Conservation (phyloP, 345 rosid species). For the Eucalyptus erythrocorys region DNA sequence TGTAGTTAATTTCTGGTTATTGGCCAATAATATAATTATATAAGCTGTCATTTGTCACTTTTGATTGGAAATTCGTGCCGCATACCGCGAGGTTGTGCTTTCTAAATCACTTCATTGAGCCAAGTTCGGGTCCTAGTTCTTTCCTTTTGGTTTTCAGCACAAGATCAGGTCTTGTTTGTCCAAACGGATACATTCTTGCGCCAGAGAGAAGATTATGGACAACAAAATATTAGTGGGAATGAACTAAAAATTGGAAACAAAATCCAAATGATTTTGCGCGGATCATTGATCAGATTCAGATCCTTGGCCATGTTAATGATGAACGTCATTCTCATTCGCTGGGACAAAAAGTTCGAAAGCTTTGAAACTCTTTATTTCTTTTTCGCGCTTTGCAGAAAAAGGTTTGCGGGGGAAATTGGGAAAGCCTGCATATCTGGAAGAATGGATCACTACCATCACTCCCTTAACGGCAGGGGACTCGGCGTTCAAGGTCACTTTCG, state of each 20-base stretch:
- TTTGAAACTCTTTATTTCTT: not conserved
- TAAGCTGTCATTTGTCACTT: not conserved
- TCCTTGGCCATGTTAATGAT: not conserved
- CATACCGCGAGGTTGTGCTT: not conserved
- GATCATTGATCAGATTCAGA: not conserved
- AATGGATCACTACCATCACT: constrained; percentile 7
- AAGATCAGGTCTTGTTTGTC: not conserved
- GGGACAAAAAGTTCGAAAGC: not conserved
- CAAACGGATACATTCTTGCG: not conserved
- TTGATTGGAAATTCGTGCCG: not conserved
- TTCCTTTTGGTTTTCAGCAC: not conserved
- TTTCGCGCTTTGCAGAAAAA: constrained; percentile 1
- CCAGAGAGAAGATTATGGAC: not conserved
- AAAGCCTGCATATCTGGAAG: constrained; percentile 15
- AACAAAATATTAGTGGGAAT: not conserved
- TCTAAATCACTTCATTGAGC: not conserved
- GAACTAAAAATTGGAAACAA: not conserved
- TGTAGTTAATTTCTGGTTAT: not conserved
- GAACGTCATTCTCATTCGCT: not conserved
- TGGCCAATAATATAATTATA: not conserved
- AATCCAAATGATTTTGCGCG: not conserved
- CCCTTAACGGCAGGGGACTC: constrained; percentile 16
- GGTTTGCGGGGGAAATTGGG: constrained; percentile 18
- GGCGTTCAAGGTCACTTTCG: constrained; percentile 15
- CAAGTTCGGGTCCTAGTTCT: not conserved